Base-by-base conservation (phyloP, 2,329 filamentous ascomycete species). In the Hypoxylon sp. region DNA sequence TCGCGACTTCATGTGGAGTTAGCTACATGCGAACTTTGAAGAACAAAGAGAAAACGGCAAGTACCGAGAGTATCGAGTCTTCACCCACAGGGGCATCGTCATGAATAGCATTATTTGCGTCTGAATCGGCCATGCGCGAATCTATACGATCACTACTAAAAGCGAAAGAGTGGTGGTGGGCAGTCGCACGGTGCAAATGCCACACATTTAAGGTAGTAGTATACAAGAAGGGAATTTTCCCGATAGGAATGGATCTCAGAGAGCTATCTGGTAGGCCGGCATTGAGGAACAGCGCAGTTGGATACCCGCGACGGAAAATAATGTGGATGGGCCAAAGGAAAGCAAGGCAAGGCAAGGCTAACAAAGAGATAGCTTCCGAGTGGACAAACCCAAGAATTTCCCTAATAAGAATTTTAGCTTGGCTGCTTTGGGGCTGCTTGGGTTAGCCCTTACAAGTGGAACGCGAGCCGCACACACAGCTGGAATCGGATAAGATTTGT, bases 1-100 rank as follows among this genome's bases (percentile, higher is more conserved):
- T 74, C 93, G 91, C 59, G 93, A 89, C 94, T 97, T 54, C 48
- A 27, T 51, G 37, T 43, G 14, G 48, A 60, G 63, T 63, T 54
- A 63, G 52, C 64, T 69, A 69, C 67, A 65, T 16, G 37, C 46
- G 30, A 41, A 61, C 54, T n/a, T n/a, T n/a, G n/a, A 62, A 19
- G 37, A 3, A 29, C 25, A 65, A 64, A 39, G 34, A 30, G 23
- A 43, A 30, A n/a, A 43, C 14, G 2, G 2, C n/a, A 27, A 46
- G 21, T 76, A 77, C 76, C 71, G 74, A 75, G 52, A 78, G 69
- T 43, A 77, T 72, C 41, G 75, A 76, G 59, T 74, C 73, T 32
- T 78, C 75, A 70, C 72, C 76, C 62, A 73, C 27, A 70, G 75
- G 56, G 75, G 74, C 72, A 74, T 77, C 76, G 67, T 78, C 75